Evolutionary conservation across 1,284 basidiomycete genomes (phyloP).

Genomic region (Ceratobasidium papillatum): DNA sequence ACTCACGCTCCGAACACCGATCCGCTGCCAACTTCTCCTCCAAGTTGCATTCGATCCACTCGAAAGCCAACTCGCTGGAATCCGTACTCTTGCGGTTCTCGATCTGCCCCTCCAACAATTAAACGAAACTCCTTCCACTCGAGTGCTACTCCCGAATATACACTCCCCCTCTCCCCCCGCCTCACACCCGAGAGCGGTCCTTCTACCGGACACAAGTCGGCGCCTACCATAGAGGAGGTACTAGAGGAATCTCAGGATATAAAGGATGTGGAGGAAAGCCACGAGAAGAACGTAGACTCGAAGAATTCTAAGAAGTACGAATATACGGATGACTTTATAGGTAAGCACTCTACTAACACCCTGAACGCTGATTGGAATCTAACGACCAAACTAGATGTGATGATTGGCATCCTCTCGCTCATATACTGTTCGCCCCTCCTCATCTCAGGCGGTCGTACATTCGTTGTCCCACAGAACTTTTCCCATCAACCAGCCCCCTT

Average conservation of each 20-base stretch:
- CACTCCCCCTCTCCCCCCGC: slow-evolving; percentile 23
- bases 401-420: slow-evolving; percentile 36
- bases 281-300: slow-evolving; percentile 6
- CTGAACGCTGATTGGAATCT: slow-evolving; percentile 1
- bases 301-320: slow-evolving; percentile 32
- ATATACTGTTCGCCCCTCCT: slow-evolving; percentile 36
- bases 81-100: slow-evolving; percentile 26
- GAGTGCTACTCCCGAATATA: slow-evolving; percentile 5
- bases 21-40: slow-evolving; percentile 1
- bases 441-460: slow-evolving; percentile 34
- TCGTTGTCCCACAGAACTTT: slow-evolving; percentile 36
- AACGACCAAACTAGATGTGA: slow-evolving; percentile 1
- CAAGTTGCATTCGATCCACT: slow-evolving; percentile 12
- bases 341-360: neutral
- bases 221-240: slow-evolving; percentile 20
- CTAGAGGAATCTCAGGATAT: neutral
- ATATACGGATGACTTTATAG: slow-evolving; percentile 37
- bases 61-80: slow-evolving; percentile 33
- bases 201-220: slow-evolving; percentile 7
- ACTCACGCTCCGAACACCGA: slow-evolving; percentile 31
- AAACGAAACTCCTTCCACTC: slow-evolving; percentile 21
- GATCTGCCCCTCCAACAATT: slow-evolving; percentile 20
- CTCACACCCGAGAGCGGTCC: slow-evolving; percentile 28
- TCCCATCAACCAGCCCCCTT: slow-evolving; percentile 9
- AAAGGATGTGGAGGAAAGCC: slow-evolving; percentile 14